Evolutionary conservation across 2,329 filamentous ascomycete genomes (phyloP), one percentile per base, ranked within the genome.

Genomic region (Cladosporium colombiae): DNA sequence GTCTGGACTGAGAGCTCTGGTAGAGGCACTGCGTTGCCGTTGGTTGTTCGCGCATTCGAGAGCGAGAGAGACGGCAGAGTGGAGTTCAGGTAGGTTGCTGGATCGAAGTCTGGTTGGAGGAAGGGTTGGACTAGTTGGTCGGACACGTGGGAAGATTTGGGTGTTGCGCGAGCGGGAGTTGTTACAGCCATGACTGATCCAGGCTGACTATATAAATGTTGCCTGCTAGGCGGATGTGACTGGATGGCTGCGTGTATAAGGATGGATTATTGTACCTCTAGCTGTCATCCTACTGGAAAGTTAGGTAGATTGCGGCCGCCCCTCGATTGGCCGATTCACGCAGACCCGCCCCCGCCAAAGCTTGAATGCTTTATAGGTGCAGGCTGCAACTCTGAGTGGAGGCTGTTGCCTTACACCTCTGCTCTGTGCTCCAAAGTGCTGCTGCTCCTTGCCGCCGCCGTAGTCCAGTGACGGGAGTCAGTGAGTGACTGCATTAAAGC

Each of bases 1-100:
- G 93, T 90, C 74, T 93, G 91, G 0, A 88, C 84, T 1, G 92
- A 93, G 61, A 97, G 81, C 67, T 94, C 89, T n/a, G 89, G 82
- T 56, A 97, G 83, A 2, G 90, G 83, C 5, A 89, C 84, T 63
- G 80, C 80, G 69, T 77, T 74, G 50, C 52, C 27, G n/a, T 46
- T 61, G 40, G 62, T 44, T 21, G 50, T 37, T n/a, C 49, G 61
- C 46, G 65, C 65, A 27, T 76, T 75, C 35, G 82, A 79, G 50
- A 85, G 78, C 57, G 82, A 83, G 23, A 96, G 82, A 1, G 89
- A 81, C 5, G 93, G 91, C 0, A 98, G 83, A 0, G 86, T 86
- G 66, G 88, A 82, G 79, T 98, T 98, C 73, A 98, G 87, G 77
- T 93, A 97, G 57, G 91, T 88, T 69, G 90, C 90, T 4, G 93